These are phyloP conservation scores for Biancaea sappan DNA, from an alignment of 306 rosid species.

Conservation along the genomic window DNA sequence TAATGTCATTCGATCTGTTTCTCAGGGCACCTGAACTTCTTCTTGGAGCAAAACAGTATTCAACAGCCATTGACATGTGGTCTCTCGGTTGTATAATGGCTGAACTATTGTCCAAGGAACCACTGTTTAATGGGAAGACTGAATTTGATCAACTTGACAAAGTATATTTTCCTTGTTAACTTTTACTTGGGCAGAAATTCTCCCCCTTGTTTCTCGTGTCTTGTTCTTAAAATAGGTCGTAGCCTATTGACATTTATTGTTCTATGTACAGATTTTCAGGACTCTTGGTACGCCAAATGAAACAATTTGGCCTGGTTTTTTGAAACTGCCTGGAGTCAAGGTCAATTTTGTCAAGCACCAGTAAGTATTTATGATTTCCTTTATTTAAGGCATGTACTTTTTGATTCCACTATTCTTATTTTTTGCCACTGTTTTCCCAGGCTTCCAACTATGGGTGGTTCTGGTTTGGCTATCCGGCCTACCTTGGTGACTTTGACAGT, in stretches of 20 bases:
- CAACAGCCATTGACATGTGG: slow-evolving; percentile 99
- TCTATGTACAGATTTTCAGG: too few relatives aligned
- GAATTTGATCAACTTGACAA: slow-evolving; percentile 98
- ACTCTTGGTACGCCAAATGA: too few relatives aligned
- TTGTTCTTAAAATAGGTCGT: too few relatives aligned
- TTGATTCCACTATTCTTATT: slow-evolving; percentile 47
- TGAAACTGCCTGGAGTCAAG: too few relatives aligned
- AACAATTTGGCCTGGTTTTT: too few relatives aligned
- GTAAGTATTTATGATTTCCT: slow-evolving; percentile 46
- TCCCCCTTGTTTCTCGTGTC: background rate
- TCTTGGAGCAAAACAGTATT: slow-evolving; percentile 81
- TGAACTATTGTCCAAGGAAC: slow-evolving; percentile 90
- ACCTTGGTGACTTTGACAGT: slow-evolving; percentile 54
- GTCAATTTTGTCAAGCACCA: slow-evolving; percentile 73
- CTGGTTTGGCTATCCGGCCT: slow-evolving; percentile 67
- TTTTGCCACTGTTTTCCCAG: slow-evolving; percentile 71
- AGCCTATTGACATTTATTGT: too few relatives aligned
- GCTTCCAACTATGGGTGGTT: slow-evolving; percentile 80
- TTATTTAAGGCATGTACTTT: slow-evolving; percentile 3
- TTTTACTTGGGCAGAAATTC: background rate
- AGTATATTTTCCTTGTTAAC: slow-evolving; percentile 43
- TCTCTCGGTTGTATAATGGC: slow-evolving; percentile 99
- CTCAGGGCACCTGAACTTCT: slow-evolving; percentile 97
- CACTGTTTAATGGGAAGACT: slow-evolving; percentile 89
- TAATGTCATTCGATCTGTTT: slow-evolving; percentile 20